Evolutionary conservation across 2,329 filamentous ascomycete species (phyloP).

Genomic region (Exophiala alcalophila): DNA sequence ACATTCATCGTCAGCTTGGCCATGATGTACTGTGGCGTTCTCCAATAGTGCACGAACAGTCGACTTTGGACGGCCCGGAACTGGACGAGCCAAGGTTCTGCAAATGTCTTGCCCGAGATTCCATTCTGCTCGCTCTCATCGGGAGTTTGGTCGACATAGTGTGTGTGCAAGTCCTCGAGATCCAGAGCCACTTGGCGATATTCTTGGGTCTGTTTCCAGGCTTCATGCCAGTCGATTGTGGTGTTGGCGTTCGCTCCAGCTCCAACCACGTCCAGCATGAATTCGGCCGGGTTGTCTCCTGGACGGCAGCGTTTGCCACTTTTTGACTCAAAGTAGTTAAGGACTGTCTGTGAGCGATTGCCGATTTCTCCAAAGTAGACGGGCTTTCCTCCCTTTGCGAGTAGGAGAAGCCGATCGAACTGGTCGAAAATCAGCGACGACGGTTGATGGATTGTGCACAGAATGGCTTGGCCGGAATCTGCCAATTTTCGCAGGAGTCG

Average conservation of each 20-base stretch:
- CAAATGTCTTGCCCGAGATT: slow-evolving; percentile 60
- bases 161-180: neutral
- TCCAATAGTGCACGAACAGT: slow-evolving; percentile 87
- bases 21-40: slow-evolving; percentile 68
- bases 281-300: slow-evolving; percentile 72
- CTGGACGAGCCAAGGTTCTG: slow-evolving; percentile 67
- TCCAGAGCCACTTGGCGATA: neutral
- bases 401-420: slow-evolving; percentile 72
- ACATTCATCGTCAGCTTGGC: slow-evolving; percentile 60
- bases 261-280: slow-evolving; percentile 38
- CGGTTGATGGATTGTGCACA: slow-evolving; percentile 58
- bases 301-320: slow-evolving; percentile 62
- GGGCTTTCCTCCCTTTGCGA: slow-evolving; percentile 70
- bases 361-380: slow-evolving; percentile 82
- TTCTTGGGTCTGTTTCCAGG: slow-evolving; percentile 45
- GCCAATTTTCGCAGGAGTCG: slow-evolving; percentile 61
- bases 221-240: slow-evolving; percentile 58
- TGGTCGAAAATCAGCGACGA: slow-evolving; percentile 51
- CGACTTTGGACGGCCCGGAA: slow-evolving; percentile 64
- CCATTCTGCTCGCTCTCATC: neutral
- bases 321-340: slow-evolving; percentile 71
- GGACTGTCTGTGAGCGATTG: slow-evolving; percentile 59
- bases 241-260: slow-evolving; percentile 56
- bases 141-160: neutral
- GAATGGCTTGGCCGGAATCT: slow-evolving; percentile 49